phyloP scores from a whole-genome alignment of 2,329 filamentous ascomycete genomes.

The Phaeoacremonium minimum region DNA sequence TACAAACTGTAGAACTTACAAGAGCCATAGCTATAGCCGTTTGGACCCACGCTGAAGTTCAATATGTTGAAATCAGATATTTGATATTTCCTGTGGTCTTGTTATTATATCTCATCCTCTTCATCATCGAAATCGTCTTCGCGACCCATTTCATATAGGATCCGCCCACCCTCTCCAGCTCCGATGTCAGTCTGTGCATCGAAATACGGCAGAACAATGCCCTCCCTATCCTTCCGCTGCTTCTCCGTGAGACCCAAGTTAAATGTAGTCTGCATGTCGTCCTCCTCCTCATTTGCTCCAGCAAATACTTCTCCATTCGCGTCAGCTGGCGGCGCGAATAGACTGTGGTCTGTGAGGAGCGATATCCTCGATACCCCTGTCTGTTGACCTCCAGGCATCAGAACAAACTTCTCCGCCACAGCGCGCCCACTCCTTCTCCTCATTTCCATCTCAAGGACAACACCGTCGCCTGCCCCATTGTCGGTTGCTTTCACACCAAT shows the following conservation, averaged over 20 bases:
- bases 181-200: slow-evolving; percentile 84
- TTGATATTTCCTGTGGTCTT: not conserved
- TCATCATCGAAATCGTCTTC: slow-evolving; percentile 78
- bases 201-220: slow-evolving; percentile 90
- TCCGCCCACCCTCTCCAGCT: slow-evolving; percentile 81
- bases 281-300: slow-evolving; percentile 36
- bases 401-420: slow-evolving; percentile 64
- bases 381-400: slow-evolving; percentile 22
- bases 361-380: slow-evolving; percentile 29
- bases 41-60: no score
- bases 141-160: slow-evolving; percentile 92
- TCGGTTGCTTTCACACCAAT: slow-evolving; percentile 57
- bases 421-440: slow-evolving; percentile 76
- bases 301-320: slow-evolving; percentile 22
- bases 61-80: no score
- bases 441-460: slow-evolving; percentile 83
- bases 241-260: slow-evolving; percentile 84
- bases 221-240: slow-evolving; percentile 80
- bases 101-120: slow-evolving; percentile 76
- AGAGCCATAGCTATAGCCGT: no score
- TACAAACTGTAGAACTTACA: no score
- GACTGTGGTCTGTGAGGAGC: slow-evolving; percentile 73
- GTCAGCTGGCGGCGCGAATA: slow-evolving; percentile 51
- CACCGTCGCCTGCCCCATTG: slow-evolving; percentile 29
- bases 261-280: slow-evolving; percentile 72